These are phyloP conservation scores for Thalassiosira ordinaria DNA, from an alignment of 352 stramenopile species.

Conservation along the genomic window DNA sequence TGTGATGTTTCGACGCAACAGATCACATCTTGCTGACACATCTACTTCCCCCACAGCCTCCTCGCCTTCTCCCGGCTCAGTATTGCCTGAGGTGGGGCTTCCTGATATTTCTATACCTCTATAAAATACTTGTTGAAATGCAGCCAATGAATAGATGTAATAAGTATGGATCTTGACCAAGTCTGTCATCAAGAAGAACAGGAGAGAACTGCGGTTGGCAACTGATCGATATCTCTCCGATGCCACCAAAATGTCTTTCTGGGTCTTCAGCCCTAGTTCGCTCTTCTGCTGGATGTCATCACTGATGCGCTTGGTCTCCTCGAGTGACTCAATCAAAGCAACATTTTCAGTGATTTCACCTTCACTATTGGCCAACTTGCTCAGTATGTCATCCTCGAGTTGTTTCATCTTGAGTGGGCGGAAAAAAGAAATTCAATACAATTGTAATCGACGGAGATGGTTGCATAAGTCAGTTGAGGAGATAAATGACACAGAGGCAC, in stretches of 20 bases:
- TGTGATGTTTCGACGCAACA: slow-evolving; percentile 91
- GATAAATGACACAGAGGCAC: too few relatives aligned
- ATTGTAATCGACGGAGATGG: too few relatives aligned
- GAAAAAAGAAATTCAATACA: too few relatives aligned
- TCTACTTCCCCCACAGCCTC: slow-evolving; percentile 83
- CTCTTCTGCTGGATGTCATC: slow-evolving; percentile 95
- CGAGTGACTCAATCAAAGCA: slow-evolving; percentile 93
- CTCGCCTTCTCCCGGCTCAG: not conserved
- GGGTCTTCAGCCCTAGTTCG: slow-evolving; percentile 92
- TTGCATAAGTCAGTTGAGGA: too few relatives aligned
- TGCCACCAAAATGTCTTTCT: slow-evolving; percentile 93
- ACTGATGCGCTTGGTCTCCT: slow-evolving; percentile 94
- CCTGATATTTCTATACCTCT: slow-evolving; percentile 89
- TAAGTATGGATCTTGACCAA: slow-evolving; percentile 95
- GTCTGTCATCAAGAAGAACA: slow-evolving; percentile 96
- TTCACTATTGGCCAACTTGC: slow-evolving; percentile 92
- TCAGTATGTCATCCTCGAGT: slow-evolving; percentile 94
- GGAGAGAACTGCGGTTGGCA: slow-evolving; percentile 93
- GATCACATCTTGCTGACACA: slow-evolving; percentile 89
- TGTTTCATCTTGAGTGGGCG: too few relatives aligned
- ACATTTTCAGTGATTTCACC: slow-evolving; percentile 98
- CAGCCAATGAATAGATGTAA: slow-evolving; percentile 96
- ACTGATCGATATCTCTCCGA: slow-evolving; percentile 92
- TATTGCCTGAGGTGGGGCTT: slow-evolving; percentile 45
- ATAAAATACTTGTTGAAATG: slow-evolving; percentile 96